Conservation (phyloP, 2,329 filamentous ascomycete species). For the Grosmannia penicillata region DNA sequence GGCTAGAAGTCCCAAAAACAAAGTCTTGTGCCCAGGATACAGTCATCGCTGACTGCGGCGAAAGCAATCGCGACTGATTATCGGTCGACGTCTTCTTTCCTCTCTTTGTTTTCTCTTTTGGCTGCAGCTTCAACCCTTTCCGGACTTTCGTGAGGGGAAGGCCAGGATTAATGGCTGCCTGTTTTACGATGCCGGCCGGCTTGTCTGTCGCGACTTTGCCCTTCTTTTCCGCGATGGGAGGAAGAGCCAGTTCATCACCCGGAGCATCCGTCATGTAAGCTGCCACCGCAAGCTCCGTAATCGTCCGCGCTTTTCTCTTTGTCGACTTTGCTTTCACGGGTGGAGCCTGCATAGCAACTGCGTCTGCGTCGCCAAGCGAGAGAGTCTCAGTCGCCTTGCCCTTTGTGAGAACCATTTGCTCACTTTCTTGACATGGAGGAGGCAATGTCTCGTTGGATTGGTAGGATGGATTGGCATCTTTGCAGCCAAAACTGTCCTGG, state of each 20-base stretch:
- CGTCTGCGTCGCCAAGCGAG: conserved; percentile 12
- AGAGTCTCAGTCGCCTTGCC: conserved; percentile 41
- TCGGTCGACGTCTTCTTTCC: conserved; percentile 21
- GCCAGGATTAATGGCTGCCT: conserved; percentile 16
- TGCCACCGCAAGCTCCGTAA: conserved; percentile 65
- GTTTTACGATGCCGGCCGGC: conserved; percentile 6
- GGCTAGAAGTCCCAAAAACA: conserved; percentile 76
- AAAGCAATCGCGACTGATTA: conserved; percentile 41
- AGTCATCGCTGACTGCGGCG: conserved; percentile 52
- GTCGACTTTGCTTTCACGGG: conserved; percentile 34
- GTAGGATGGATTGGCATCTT: neutral
- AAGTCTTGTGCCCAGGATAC: conserved; percentile 58
- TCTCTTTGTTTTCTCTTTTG: conserved; percentile 11
- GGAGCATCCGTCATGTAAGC: conserved; percentile 32
- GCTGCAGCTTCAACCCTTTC: conserved; percentile 24
- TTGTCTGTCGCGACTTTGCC: neutral
- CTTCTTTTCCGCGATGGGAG: neutral
- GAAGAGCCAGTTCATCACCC: neutral
- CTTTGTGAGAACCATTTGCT: conserved; percentile 31
- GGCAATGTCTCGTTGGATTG: neutral
- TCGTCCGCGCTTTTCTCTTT: conserved; percentile 59
- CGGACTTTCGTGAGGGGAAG: conserved; percentile 16
- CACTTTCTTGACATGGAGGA: neutral
- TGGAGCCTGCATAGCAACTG: neutral
- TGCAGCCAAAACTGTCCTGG: conserved; percentile 16